Conservation (phyloP, 352 stramenopile genomes). For the Aphanomyces stellatus region DNA sequence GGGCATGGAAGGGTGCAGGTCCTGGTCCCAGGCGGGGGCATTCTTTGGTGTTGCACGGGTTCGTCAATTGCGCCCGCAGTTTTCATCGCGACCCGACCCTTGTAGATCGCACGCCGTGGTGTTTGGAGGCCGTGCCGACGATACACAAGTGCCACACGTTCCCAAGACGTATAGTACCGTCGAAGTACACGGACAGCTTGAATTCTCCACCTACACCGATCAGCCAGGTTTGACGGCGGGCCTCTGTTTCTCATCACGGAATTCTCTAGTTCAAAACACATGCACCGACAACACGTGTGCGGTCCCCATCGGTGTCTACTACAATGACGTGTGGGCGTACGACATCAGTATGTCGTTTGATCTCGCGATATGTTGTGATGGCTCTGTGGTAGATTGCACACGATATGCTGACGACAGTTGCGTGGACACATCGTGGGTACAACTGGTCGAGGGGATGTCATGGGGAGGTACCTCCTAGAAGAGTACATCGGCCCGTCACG, state of each 20-base stretch:
- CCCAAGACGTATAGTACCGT: conserved; percentile 90
- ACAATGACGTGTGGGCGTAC: conserved; percentile 97
- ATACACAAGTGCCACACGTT: conserved; percentile 77
- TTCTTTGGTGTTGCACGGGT: conserved; percentile 80
- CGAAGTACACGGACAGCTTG: conserved; percentile 61
- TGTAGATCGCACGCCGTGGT: conserved; percentile 47
- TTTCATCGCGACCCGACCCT: too few species aligned
- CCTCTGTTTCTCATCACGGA: conserved; percentile 20
- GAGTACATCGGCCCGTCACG: too few species aligned
- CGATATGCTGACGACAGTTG: conserved; percentile 84
- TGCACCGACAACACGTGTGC: conserved; percentile 32
- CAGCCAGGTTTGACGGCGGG: conserved; percentile 34
- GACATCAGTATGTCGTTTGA: conserved; percentile 60
- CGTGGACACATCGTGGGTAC: conserved; percentile 65
- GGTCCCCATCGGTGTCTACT: conserved; percentile 82
- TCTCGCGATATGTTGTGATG: background rate
- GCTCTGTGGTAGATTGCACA: conserved; percentile 45
- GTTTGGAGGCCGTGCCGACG: conserved; percentile 89
- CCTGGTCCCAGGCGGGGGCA: conserved; percentile 76
- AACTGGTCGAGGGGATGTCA: conserved; percentile 75
- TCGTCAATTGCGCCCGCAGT: conserved; percentile 3
- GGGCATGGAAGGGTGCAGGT: conserved; percentile 55
- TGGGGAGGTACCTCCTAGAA: conserved; percentile 50
- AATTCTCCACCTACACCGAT: conserved; percentile 85
- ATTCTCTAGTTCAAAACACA: conserved; percentile 35